phyloP scores from a whole-genome alignment of 352 stramenopile genomes.

The Phytopythium chamaehyphon region DNA sequence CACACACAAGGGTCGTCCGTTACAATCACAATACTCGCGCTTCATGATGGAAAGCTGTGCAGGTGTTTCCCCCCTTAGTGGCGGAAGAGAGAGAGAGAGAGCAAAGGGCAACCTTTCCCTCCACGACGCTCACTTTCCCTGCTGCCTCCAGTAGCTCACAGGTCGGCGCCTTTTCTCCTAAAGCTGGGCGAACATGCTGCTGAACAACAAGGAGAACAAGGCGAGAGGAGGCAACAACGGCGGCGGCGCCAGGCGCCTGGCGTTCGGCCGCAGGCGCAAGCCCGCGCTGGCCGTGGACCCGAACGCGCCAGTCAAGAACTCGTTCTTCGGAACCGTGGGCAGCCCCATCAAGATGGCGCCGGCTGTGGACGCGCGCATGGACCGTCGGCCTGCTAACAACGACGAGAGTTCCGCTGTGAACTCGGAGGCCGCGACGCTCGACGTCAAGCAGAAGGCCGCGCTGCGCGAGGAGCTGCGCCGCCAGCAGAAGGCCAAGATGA shows the following conservation, averaged over 20 bases:
- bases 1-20: too few species aligned
- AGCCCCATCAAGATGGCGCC: slow-evolving; percentile 64
- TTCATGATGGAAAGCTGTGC: too few species aligned
- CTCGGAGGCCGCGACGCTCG: slow-evolving; percentile 46
- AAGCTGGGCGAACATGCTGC: too few species aligned
- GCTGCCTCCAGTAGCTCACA: too few species aligned
- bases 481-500: slow-evolving; percentile 39
- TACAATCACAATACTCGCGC: too few species aligned
- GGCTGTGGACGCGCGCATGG: slow-evolving; percentile 6
- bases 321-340: slow-evolving; percentile 68
- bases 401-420: too few species aligned
- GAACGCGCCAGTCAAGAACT: slow-evolving; percentile 34
- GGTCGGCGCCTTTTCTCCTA: too few species aligned
- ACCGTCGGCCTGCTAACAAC: too few species aligned
- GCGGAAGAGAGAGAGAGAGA: too few species aligned
- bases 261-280: slow-evolving; percentile 53
- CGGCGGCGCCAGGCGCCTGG: slow-evolving; percentile 23
- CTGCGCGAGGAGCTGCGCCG: slow-evolving; percentile 43
- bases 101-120: too few species aligned
- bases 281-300: slow-evolving; percentile 28
- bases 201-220: slow-evolving; percentile 54
- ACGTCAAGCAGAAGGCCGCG: slow-evolving; percentile 42
- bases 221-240: slow-evolving; percentile 34
- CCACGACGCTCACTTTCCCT: too few species aligned
- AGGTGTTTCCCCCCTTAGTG: too few species aligned